Percentiles rank a stretch among this genome's conserved stretches.
Evolutionary conservation across 2,329 filamentous ascomycete species (phyloP).

Genomic region (Aspergillus pseudoviridinutans): DNA sequence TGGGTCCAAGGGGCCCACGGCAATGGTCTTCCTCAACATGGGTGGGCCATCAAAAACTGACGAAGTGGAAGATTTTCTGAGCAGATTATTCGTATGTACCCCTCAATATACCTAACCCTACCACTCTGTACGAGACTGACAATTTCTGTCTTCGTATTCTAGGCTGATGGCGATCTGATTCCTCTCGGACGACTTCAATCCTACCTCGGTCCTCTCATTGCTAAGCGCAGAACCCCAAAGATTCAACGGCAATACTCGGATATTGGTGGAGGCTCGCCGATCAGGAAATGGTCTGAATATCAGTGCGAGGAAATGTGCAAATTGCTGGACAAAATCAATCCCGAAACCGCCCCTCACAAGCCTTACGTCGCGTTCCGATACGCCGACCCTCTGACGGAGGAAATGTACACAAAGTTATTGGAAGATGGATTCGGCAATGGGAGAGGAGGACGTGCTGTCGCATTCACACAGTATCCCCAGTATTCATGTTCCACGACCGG

Average conservation of each 20-base stretch:
- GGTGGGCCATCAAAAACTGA: slow-evolving; percentile 84
- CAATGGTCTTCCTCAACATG: slow-evolving; percentile 99
- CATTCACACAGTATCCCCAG: slow-evolving; percentile 97
- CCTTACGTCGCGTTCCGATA: slow-evolving; percentile 98
- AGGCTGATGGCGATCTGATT: slow-evolving; percentile 92
- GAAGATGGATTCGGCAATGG: slow-evolving; percentile 87
- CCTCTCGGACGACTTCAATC: slow-evolving; percentile 88
- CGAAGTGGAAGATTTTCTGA: slow-evolving; percentile 87
- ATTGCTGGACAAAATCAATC: slow-evolving; percentile 83
- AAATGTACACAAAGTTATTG: slow-evolving; percentile 80
- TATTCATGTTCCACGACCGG: slow-evolving; percentile 98
- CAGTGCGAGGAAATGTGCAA: slow-evolving; percentile 97
- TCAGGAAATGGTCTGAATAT: slow-evolving; percentile 96
- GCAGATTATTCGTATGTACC: slow-evolving; percentile 76
- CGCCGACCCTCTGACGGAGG: slow-evolving; percentile 85
- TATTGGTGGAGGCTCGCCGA: slow-evolving; percentile 96
- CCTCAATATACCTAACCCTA: neutral
- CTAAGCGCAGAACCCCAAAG: slow-evolving; percentile 83
- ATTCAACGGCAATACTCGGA: slow-evolving; percentile 93
- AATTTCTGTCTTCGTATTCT: slow-evolving; percentile 4
- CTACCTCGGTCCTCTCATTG: slow-evolving; percentile 86
- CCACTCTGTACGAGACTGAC: slow-evolving; percentile 1
- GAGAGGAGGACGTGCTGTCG: slow-evolving; percentile 86
- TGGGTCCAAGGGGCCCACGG: slow-evolving; percentile 74
- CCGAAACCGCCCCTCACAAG: slow-evolving; percentile 92